Conservation (phyloP, 2,329 filamentous ascomycete species). For the Ceratocystis cubensis region DNA sequence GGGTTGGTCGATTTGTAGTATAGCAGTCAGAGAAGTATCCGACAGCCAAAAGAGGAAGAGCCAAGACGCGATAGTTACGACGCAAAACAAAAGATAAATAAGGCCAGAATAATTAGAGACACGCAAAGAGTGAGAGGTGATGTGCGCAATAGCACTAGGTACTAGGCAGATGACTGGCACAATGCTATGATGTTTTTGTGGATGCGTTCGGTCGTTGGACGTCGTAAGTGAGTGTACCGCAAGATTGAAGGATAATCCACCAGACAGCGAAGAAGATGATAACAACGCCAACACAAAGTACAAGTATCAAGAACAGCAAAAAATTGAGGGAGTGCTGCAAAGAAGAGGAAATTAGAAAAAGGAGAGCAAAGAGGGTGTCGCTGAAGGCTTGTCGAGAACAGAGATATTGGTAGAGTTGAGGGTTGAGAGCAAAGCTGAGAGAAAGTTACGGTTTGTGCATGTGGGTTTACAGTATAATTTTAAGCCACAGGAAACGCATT, state of each 20-base stretch:
- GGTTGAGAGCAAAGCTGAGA: neutral
- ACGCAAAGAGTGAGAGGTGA: neutral
- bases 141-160: neutral
- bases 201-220: neutral
- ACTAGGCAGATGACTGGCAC: neutral
- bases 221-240: neutral
- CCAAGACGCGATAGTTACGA: neutral
- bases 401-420: neutral
- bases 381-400: neutral
- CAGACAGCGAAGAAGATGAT: neutral
- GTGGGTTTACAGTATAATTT: neutral
- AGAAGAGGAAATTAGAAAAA: neutral
- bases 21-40: neutral
- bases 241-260: neutral
- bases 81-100: neutral
- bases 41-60: neutral
- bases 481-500: neutral
- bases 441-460: neutral
- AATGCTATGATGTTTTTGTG: neutral
- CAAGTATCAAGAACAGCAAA: neutral
- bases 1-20: neutral
- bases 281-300: neutral
- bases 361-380: neutral
- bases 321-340: neutral
- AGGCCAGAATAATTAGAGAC: neutral